Evolutionary conservation across 306 rosid species (phyloP), one percentile per base, ranked within the genome.

Genomic region (Trichosanthes truncata): DNA sequence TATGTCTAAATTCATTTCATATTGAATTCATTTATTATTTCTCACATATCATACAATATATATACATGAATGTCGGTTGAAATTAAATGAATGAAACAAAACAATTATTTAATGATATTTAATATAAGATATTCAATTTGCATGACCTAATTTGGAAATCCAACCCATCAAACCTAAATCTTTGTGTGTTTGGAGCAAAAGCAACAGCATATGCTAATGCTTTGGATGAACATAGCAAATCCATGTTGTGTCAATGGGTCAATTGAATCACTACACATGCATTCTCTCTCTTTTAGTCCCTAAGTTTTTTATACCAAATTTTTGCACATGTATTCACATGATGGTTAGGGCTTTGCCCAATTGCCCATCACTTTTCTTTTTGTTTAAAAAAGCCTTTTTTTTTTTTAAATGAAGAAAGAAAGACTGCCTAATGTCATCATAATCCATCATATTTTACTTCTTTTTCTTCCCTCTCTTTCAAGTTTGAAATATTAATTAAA

Each of bases 261-360:
- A 82, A 80, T 73, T 65, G 92, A 90, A 92, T 90, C 91, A 84
- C 82, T 83, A 87, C 96, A 89, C 96, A 91, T 91, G 94, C 89
- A 51, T 76, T 80, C 29, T 68, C 75, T 68, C 52, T 69, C 53
- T 68, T 14, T 80, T 85, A 87, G 9, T 89, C 86, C 86, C 43
- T 73, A 72, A 3, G 73, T 66, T 78, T 76, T 21, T 40, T 25
- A 68, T 55, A 2, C 74, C 17, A 80, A 84, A 71, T 41, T 84
- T 84, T 71, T 86, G 79, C 97, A 88, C 97, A 87, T 88, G 94
- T 86, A 81, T 48, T 86, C 97, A 91, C 93, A 91, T 91, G 94
- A 88, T 83, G 81, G 77, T 84, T 84, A 82, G 88, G 92, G 88
- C 66, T 83, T 87, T 83, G 10, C 61, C 61, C 61, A 48, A 74